Conservation (phyloP, 1,139 yeast species). For the Geotrichum klebahnii region DNA sequence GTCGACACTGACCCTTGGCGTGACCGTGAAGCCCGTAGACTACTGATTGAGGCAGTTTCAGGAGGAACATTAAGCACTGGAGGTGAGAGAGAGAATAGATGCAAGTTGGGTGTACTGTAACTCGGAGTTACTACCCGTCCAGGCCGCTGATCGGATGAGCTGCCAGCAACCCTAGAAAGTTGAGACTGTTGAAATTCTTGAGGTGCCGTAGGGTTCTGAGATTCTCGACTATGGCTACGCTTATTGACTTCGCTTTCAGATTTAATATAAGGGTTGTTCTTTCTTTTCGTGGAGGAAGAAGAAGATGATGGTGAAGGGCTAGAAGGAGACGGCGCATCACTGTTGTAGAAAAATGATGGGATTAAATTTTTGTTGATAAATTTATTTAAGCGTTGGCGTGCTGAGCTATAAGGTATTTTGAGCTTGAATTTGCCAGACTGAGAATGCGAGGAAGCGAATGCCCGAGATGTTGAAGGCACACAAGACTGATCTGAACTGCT, state of each 20-base stretch:
- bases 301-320: slow-evolving; percentile 16
- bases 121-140: too few relatives aligned
- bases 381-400: slow-evolving; percentile 21
- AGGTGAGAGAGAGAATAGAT: neutral
- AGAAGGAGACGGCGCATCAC: slow-evolving; percentile 20
- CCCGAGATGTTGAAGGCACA: too few relatives aligned
- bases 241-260: too few relatives aligned
- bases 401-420: slow-evolving; percentile 18
- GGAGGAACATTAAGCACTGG: slow-evolving; percentile 10
- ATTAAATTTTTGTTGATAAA: slow-evolving; percentile 24
- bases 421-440: slow-evolving; percentile 18
- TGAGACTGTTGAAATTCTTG: too few relatives aligned
- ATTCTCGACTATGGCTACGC: too few relatives aligned
- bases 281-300: slow-evolving; percentile 17
- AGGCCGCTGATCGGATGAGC: too few relatives aligned
- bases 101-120: slow-evolving; percentile 16
- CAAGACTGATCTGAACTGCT: neutral
- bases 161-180: too few relatives aligned
- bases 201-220: too few relatives aligned
- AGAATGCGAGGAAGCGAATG: neutral
- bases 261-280: neutral
- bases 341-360: slow-evolving; percentile 24
- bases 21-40: slow-evolving; percentile 11
- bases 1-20: slow-evolving; percentile 18
- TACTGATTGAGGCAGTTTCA: slow-evolving; percentile 16